Base-by-base conservation (phyloP, 208 protist species). In the Acanthamoeba divionensis region DNA sequence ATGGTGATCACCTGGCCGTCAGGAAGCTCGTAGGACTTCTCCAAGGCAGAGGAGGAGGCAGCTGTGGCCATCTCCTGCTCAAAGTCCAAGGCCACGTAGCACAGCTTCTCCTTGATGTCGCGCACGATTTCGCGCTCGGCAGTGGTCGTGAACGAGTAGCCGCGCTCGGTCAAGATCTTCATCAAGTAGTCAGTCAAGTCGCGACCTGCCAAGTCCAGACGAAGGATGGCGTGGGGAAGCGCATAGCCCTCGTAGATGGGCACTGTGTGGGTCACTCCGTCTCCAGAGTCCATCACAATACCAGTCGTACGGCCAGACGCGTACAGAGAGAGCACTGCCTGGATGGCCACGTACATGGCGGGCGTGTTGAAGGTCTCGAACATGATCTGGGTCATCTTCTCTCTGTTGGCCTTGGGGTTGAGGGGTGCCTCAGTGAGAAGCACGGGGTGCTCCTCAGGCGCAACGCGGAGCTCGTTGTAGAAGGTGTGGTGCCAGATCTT, bases 401-500 rank as follows among this genome's bases (percentile, higher is more conserved):
- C 95, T 36, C 97, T 71, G 91, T 98, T 98, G 62, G 89, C 93
- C 91, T 97, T 97, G 45, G 96, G 96, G 93, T 98, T 98, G 62
- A 97, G 92, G 26, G 97, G 96, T 9, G 96, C 95, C 89, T 98
- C 97, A 41, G 96, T 98, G 7, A 98, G 89, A 8, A 98, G 94
- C 54, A 99, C 97, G 75, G 98, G 98, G 95, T 99, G 98, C 80
- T 99, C 97, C 90, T 99, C 97, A 18, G 98, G 98, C 65, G 95
- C 97, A 18, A 99, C 97, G 66, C 97, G 96, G 33, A 99, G 95
- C 93, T 99, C 97, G 91, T 99, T 99, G 95, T 98, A 98, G 94
- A 99, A 99, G 79, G 97, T 99, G 91, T 99, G 98, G 91, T 99
- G 96, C 98, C 98, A 99, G 83, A 98, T 97, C 93, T 98, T 98